Base-by-base conservation (phyloP, 1,284 basidiomycete species). In the Phylloboletellus chloephorus region DNA sequence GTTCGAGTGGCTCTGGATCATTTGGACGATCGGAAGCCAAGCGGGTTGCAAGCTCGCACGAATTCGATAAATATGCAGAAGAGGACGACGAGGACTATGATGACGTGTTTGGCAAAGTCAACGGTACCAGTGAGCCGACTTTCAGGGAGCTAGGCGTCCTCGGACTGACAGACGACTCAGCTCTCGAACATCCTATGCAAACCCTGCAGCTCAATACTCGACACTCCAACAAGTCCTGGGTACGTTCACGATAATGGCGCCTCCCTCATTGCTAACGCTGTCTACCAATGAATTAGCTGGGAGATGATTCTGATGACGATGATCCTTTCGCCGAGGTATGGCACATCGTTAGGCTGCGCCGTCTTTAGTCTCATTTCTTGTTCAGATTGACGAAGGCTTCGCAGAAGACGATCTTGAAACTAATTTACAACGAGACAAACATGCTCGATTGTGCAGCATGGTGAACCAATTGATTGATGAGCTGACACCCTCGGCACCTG, bases 311-410 rank as follows among this genome's bases (percentile, higher is more conserved):
- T 4, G 90, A 94, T 46, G 90, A 91, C 34, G 89, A 88, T 43
- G 93, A 96, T 69, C 92, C 93, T 1, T 97, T 97, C 56, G 91
- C 93, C 1, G 91, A 94, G 69, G 87, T 88, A 51, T 38, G 64
- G 39, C 8, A 9, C 31, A 25, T 31, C 6, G 21, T 13, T 21
- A n/a, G 34, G 31, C 31, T 45, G 21, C n/a, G 34, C 39, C 37
- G 37, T 44, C 22, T 12, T 15, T 11, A 25, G 25, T 43, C 46
- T 39, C 20, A 53, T 23, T 34, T 6, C 21, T 30, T 9, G 31
- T 39, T 4, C 48, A 89, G 84, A 91, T 95, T 48, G 90, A 95
- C 52, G 90, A 92, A 69, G 88, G 86, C 21, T 91, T 88, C 48
- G 80, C 79, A 2, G 88, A 92, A 55, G 87, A 90, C 51, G 87